Percentiles rank a stretch among this genome's conserved stretches.
phyloP scores from a whole-genome alignment of 768 basidiomycete genomes.

The Pulveroboletus sp. region DNA sequence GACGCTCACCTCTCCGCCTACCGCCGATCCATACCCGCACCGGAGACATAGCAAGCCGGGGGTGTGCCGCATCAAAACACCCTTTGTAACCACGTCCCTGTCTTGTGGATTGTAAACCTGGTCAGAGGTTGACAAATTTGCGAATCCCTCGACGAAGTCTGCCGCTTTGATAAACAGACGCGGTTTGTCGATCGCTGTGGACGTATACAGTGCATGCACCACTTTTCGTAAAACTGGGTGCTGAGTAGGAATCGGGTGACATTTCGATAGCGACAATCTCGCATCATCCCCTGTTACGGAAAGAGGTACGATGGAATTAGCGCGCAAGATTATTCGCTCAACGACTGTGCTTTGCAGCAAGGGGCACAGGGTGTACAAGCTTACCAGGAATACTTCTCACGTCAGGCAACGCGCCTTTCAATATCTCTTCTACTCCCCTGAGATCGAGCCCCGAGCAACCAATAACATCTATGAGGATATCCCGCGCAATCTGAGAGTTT shows the following conservation, averaged over 20 bases:
- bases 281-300: constrained; percentile 43
- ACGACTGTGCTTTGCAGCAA: background rate
- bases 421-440: constrained; percentile 41
- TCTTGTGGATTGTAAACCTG: constrained; percentile 36
- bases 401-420: constrained; percentile 36
- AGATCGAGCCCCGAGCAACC: constrained; percentile 64
- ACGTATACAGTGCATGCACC: constrained; percentile 43
- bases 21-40: constrained; percentile 57
- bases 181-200: constrained; percentile 56
- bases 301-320: background rate
- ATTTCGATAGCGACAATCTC: constrained; percentile 52
- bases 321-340: background rate
- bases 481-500: constrained; percentile 59
- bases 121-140: constrained; percentile 38
- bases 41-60: constrained; percentile 49
- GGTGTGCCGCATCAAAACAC: constrained; percentile 38
- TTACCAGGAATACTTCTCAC: constrained; percentile 19
- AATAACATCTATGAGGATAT: constrained; percentile 57
- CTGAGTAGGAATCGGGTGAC: constrained; percentile 49
- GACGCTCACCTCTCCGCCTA: constrained; percentile 30
- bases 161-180: constrained; percentile 66
- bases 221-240: constrained; percentile 38
- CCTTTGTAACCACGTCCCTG: constrained; percentile 63
- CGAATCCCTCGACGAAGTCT: constrained; percentile 64
- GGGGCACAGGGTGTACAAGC: constrained; percentile 10